These are phyloP conservation scores for Microdochium trichocladiopsis DNA, from an alignment of 2,329 filamentous ascomycete genomes.

Conservation along the genomic window DNA sequence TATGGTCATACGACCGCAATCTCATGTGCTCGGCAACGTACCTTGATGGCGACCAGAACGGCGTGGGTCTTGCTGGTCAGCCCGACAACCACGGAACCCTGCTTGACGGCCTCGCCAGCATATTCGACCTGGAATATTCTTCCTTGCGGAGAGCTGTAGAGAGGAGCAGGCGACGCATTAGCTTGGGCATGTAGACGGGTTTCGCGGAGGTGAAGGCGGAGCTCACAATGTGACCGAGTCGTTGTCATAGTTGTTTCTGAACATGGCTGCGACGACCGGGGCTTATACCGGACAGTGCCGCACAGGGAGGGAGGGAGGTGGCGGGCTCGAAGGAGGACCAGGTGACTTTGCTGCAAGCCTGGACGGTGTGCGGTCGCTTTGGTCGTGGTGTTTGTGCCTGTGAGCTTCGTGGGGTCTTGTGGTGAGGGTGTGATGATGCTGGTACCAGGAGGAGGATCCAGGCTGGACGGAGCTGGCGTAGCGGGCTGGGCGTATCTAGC, in stretches of 20 bases:
- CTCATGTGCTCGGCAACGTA: slow-evolving; percentile 38
- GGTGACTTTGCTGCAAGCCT: background rate
- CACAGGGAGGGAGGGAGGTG: slow-evolving; percentile 3
- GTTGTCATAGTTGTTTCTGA: slow-evolving; percentile 99
- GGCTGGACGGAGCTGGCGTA: background rate
- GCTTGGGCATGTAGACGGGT: slow-evolving; percentile 3
- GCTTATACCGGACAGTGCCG: slow-evolving; percentile 6
- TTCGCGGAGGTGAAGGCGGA: slow-evolving; percentile 7
- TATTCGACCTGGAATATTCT: slow-evolving; percentile 99
- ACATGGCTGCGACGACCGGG: slow-evolving; percentile 57
- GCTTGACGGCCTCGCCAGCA: slow-evolving; percentile 97
- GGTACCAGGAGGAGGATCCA: background rate
- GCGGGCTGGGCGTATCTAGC: background rate
- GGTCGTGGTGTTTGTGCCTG: background rate
- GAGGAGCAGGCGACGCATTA: slow-evolving; percentile 10
- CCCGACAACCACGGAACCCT: slow-evolving; percentile 95
- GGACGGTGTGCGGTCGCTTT: background rate
- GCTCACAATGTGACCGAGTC: slow-evolving; percentile 98
- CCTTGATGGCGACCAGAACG: slow-evolving; percentile 94
- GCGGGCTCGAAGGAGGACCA: background rate
- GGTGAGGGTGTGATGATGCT: slow-evolving; percentile 1
- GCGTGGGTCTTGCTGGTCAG: slow-evolving; percentile 97
- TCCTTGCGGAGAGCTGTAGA: slow-evolving; percentile 84
- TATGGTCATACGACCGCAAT: too few species aligned
- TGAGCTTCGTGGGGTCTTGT: slow-evolving; percentile 1